phyloP scores from a whole-genome alignment of 1,284 basidiomycete species.

The Chondrostereum purpureum region DNA sequence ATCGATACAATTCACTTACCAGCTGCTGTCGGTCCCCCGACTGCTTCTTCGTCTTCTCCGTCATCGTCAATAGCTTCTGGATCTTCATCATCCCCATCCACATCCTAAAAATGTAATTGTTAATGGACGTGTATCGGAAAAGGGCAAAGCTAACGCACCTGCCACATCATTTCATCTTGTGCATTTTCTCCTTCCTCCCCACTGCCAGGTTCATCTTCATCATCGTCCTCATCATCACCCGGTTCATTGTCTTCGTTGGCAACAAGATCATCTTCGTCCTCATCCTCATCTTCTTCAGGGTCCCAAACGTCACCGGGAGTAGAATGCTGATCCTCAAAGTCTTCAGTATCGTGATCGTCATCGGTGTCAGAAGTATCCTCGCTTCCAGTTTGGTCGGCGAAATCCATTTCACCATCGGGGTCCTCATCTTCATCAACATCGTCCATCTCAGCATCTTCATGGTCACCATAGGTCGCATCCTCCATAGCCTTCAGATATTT shows the following conservation, averaged over 20 bases:
- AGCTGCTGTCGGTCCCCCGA: conserved; percentile 18
- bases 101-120: conserved; percentile 38
- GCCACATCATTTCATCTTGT: conserved; percentile 64
- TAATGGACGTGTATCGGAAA: not conserved
- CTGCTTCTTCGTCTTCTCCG: conserved; percentile 50
- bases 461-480: conserved; percentile 48
- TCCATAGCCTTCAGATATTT: conserved; percentile 66
- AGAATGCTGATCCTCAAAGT: conserved; percentile 52
- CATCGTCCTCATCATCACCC: conserved; percentile 38
- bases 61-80: conserved; percentile 41
- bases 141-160: conserved; percentile 46
- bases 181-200: conserved; percentile 32
- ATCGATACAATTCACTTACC: too few relatives aligned
- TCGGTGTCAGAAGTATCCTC: conserved; percentile 71
- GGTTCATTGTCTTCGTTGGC: conserved; percentile 52
- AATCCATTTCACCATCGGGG: conserved; percentile 82
- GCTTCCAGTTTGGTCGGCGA: conserved; percentile 73
- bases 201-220: conserved; percentile 34
- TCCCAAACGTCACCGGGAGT: conserved; percentile 63
- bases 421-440: conserved; percentile 80
- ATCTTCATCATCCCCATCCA: conserved; percentile 46
- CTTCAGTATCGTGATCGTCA: conserved; percentile 60
- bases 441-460: conserved; percentile 76
- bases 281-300: conserved; percentile 58
- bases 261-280: conserved; percentile 43